These are phyloP conservation scores for Claviceps paspali DNA, from an alignment of 2,329 filamentous ascomycete genomes.

Conservation along the genomic window DNA sequence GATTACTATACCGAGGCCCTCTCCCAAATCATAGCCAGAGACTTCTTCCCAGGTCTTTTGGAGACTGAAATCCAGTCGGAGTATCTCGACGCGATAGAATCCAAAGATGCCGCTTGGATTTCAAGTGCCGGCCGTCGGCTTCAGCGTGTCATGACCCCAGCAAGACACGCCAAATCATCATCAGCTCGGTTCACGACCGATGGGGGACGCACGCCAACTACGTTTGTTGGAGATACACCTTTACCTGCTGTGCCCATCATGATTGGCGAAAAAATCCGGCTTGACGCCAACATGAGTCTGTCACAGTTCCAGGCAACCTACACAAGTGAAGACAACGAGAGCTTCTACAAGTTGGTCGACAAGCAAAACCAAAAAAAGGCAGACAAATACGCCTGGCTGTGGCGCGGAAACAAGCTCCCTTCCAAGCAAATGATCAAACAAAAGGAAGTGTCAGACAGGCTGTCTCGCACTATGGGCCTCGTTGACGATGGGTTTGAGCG, in stretches of 20 bases:
- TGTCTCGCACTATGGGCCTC: slow-evolving; percentile 30
- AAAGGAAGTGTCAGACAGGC: slow-evolving; percentile 42
- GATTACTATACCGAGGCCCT: slow-evolving; percentile 83
- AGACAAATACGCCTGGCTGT: slow-evolving; percentile 80
- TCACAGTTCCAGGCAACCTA: slow-evolving; percentile 81
- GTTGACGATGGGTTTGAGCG: slow-evolving; percentile 41
- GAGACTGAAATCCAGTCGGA: slow-evolving; percentile 82
- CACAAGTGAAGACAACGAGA: slow-evolving; percentile 95
- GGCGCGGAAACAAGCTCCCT: slow-evolving; percentile 72
- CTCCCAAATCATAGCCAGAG: slow-evolving; percentile 86
- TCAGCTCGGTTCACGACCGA: slow-evolving; percentile 12
- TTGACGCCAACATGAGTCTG: slow-evolving; percentile 68
- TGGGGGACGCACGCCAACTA: slow-evolving; percentile 42
- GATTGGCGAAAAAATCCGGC: slow-evolving; percentile 26
- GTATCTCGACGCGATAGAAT: slow-evolving; percentile 81
- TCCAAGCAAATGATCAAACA: slow-evolving; percentile 64
- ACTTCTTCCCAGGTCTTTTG: slow-evolving; percentile 87
- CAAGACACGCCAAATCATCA: slow-evolving; percentile 25
- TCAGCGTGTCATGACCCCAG: slow-evolving; percentile 68
- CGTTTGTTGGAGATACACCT: slow-evolving; percentile 61
- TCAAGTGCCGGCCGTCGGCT: slow-evolving; percentile 59
- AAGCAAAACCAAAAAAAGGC: slow-evolving; percentile 74
- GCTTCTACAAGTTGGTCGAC: slow-evolving; percentile 84
- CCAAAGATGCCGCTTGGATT: slow-evolving; percentile 75
- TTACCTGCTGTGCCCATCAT: slow-evolving; percentile 33